Conservation (phyloP, 176 grass and related monocot species). For the Carex pumila region DNA sequence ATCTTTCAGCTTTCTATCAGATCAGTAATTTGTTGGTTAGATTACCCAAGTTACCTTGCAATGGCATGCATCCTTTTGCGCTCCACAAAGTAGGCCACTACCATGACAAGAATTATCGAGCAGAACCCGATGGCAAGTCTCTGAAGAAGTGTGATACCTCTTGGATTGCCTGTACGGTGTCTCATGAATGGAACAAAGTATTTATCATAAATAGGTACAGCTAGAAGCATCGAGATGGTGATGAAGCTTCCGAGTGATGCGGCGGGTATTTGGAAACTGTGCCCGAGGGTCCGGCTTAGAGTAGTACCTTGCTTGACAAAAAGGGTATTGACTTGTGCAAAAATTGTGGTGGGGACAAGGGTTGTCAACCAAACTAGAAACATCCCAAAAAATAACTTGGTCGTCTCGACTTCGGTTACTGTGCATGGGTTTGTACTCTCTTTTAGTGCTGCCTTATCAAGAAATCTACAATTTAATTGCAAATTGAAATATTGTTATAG, state of each 20-base stretch:
- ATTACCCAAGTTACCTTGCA: conserved; percentile 10
- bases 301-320: conserved; percentile 66
- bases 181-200: conserved; percentile 25
- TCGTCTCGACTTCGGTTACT: conserved; percentile 58
- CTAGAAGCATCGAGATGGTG: conserved; percentile 38
- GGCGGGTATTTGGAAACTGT: conserved; percentile 39
- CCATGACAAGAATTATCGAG: conserved; percentile 29
- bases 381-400: conserved; percentile 37
- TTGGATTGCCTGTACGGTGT: conserved; percentile 38
- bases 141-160: conserved; percentile 40
- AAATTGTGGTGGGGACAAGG: conserved; percentile 40
- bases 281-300: conserved; percentile 34
- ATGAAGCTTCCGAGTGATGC: conserved; percentile 44
- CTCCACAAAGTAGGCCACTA: conserved; percentile 31
- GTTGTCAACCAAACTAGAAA: conserved; percentile 32
- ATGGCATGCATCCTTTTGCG: conserved; percentile 24
- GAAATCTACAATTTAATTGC: conserved; percentile 22
- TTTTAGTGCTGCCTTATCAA: conserved; percentile 53
- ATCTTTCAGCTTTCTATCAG: background rate
- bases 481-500: background rate
- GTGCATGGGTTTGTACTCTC: conserved; percentile 27
- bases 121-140: conserved; percentile 39
- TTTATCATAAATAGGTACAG: conserved; percentile 33
- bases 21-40: background rate
- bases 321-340: conserved; percentile 51